Conservation (phyloP, 2,329 filamentous ascomycete genomes). For the Teratosphaeria gauchensis region DNA sequence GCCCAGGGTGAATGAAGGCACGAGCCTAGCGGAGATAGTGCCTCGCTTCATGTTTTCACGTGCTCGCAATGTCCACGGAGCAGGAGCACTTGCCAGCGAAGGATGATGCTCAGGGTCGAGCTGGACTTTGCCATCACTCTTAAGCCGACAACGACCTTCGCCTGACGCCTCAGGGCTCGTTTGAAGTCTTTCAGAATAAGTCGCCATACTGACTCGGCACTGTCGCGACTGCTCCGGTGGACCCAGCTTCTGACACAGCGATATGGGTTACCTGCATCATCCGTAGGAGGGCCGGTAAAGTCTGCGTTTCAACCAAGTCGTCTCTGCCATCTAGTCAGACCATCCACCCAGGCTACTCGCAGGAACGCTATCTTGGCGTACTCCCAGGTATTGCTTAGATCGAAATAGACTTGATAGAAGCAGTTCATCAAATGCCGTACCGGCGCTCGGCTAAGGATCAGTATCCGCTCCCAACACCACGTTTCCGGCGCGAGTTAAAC, state of each 20-base stretch:
- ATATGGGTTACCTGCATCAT: background rate
- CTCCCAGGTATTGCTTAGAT: too few relatives aligned
- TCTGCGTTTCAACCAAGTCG: background rate
- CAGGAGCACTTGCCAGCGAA: background rate
- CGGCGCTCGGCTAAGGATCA: background rate
- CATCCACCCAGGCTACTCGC: background rate
- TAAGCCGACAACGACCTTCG: background rate
- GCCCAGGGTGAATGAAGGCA: background rate
- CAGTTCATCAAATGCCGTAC: background rate
- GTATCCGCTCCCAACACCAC: background rate
- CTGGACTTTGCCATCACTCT: background rate
- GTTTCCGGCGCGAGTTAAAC: background rate
- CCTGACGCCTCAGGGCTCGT: background rate
- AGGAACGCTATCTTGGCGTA: too few relatives aligned
- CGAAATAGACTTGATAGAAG: background rate
- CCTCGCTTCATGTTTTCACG: background rate
- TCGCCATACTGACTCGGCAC: background rate
- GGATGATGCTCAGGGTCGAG: background rate
- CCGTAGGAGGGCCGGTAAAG: background rate
- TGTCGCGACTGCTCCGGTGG: background rate
- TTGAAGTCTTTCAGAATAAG: too few relatives aligned
- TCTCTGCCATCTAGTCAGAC: background rate
- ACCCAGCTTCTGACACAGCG: background rate
- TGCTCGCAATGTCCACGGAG: background rate
- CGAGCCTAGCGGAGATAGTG: background rate